Conservation (phyloP, 768 basidiomycete species). For the Galerina marginata region DNA sequence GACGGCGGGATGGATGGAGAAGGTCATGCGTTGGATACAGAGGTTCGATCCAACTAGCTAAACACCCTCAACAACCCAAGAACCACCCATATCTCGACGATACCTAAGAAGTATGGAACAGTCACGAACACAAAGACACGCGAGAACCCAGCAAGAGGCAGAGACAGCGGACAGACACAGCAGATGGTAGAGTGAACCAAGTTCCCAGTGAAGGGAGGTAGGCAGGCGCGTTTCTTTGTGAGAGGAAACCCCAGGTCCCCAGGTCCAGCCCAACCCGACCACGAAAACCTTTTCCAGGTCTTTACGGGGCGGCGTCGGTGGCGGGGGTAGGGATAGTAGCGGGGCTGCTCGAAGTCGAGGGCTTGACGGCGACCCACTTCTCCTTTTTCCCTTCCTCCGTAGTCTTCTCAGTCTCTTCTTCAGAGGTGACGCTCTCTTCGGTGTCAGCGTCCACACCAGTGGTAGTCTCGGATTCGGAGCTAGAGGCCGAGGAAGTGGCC, state of each 20-base stretch:
- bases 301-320: constrained; percentile 19
- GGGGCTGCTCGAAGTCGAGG: constrained; percentile 24
- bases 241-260: neutral
- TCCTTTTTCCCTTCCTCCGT: constrained; percentile 53
- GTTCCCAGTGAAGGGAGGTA: constrained; percentile 8
- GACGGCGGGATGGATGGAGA: constrained; percentile 1
- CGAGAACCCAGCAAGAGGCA: constrained; percentile 24
- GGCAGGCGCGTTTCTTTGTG: constrained; percentile 6
- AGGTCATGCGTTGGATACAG: neutral
- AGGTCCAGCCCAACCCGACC: too few relatives aligned
- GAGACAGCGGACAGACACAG: constrained; percentile 23
- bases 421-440: constrained; percentile 78
- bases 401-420: constrained; percentile 64
- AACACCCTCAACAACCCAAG: constrained; percentile 3
- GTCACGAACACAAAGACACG: constrained; percentile 24
- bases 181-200: constrained; percentile 13
- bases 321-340: constrained; percentile 25
- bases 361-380: constrained; percentile 82
- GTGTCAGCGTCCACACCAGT: constrained; percentile 74
- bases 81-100: constrained; percentile 10
- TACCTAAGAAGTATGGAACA: constrained; percentile 16
- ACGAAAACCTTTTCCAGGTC: too few relatives aligned
- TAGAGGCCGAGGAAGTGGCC: constrained; percentile 41
- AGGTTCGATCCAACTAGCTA: constrained; percentile 1
- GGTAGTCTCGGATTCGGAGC: constrained; percentile 64